Evolutionary conservation across 129 eudicot species (phyloP).

Genomic region (Escallonia herrerae): DNA sequence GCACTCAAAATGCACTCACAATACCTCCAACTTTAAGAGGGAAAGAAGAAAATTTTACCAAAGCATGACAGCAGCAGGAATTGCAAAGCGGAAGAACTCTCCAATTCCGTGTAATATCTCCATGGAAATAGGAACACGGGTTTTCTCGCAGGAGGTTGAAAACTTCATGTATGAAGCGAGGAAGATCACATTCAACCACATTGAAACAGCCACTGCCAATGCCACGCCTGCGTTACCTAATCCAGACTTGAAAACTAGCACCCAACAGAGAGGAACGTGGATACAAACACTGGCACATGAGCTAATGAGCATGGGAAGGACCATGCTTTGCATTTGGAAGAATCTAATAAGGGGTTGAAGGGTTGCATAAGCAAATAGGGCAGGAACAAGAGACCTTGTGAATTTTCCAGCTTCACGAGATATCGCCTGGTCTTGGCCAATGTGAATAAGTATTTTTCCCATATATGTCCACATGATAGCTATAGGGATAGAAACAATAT

Average conservation of each 20-base stretch:
- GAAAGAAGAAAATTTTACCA: slow-evolving; percentile 33
- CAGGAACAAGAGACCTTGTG: slow-evolving; percentile 52
- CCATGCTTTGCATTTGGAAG: slow-evolving; percentile 69
- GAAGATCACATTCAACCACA: slow-evolving; percentile 53
- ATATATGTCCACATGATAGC: slow-evolving; percentile 50
- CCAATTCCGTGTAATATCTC: slow-evolving; percentile 45
- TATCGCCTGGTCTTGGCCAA: slow-evolving; percentile 71
- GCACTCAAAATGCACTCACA: too few relatives aligned
- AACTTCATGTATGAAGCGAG: slow-evolving; percentile 49
- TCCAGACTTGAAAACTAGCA: slow-evolving; percentile 50
- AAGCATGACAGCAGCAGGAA: slow-evolving; percentile 64
- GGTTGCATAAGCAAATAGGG: slow-evolving; percentile 54
- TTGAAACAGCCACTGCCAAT: slow-evolving; percentile 47
- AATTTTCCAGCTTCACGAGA: slow-evolving; percentile 68
- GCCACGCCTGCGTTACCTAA: slow-evolving; percentile 59
- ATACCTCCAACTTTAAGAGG: too few relatives aligned
- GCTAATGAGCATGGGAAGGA: slow-evolving; percentile 54
- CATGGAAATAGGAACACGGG: slow-evolving; percentile 50
- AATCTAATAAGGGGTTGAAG: slow-evolving; percentile 68
- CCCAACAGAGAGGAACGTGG: slow-evolving; percentile 63
- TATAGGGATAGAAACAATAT: slow-evolving; percentile 56
- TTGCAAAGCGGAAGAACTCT: slow-evolving; percentile 60
- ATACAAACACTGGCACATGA: slow-evolving; percentile 34
- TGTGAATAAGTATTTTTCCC: slow-evolving; percentile 31
- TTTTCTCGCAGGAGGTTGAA: slow-evolving; percentile 44